These are phyloP conservation scores for Papilionanthe hybrid DNA, from an alignment of 116 monocot species.

Conservation along the genomic window DNA sequence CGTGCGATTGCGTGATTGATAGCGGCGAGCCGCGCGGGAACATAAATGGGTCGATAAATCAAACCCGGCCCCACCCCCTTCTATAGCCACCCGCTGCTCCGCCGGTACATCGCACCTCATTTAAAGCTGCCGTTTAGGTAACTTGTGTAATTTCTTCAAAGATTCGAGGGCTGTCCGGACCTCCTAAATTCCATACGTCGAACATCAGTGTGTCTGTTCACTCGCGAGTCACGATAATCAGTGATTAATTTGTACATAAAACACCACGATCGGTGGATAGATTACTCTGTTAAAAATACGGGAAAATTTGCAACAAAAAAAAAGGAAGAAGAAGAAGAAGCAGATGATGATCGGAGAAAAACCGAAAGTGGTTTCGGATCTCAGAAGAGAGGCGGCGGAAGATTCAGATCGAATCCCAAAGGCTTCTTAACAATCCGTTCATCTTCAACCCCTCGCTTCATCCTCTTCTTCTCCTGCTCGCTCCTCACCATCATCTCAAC, in stretches of 20 bases:
- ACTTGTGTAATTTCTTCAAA: background rate
- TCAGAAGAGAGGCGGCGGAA: conserved; percentile 8
- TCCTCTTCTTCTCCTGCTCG: conserved; percentile 6
- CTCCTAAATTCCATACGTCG: background rate
- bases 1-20: conserved; percentile 2
- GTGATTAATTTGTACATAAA: background rate
- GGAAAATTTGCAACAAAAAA: background rate
- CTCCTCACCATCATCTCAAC: conserved; percentile 6
- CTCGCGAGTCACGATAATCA: background rate
- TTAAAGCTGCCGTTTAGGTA: background rate
- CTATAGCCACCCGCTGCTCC: background rate
- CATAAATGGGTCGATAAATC: background rate
- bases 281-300: background rate
- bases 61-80: background rate
- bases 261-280: background rate
- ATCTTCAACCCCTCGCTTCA: background rate
- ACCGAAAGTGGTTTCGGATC: background rate
- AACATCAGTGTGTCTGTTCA: background rate
- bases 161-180: background rate
- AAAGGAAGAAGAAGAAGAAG: background rate
- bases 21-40: background rate
- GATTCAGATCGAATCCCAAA: conserved; percentile 6
- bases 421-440: conserved; percentile 4
- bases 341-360: background rate
- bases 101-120: background rate